A percentile compares a stretch with the other conserved stretches of the same genome.
phyloP scores from a whole-genome alignment of 306 rosid species.

The Prinsepia uniflora region DNA sequence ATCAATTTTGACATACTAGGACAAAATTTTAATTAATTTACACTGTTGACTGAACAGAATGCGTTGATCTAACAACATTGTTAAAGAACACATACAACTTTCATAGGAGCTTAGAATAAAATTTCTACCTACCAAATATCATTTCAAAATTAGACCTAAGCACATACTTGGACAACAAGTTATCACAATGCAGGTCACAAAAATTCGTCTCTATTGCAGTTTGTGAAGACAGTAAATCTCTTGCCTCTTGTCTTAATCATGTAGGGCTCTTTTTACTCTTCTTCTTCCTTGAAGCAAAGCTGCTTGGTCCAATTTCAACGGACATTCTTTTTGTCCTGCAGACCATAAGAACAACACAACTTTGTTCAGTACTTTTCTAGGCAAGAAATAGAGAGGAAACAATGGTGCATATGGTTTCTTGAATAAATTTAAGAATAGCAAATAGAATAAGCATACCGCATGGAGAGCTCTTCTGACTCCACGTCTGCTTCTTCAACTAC shows the following conservation, averaged over 20 bases:
- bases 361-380: background rate
- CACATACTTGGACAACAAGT: background rate
- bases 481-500: slow-evolving; percentile 38
- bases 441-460: slow-evolving; percentile 38
- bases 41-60: background rate
- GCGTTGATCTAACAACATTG: background rate
- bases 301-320: slow-evolving; percentile 79
- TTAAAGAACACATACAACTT: background rate
- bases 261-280: slow-evolving; percentile 51
- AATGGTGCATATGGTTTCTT: background rate
- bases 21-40: background rate
- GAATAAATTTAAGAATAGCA: background rate
- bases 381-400: background rate
- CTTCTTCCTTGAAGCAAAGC: slow-evolving; percentile 90
- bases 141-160: background rate
- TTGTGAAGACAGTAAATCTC: background rate
- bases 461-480: slow-evolving; percentile 63
- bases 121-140: background rate
- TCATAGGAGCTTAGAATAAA: background rate
- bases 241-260: slow-evolving; percentile 18
- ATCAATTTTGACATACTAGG: background rate
- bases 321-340: slow-evolving; percentile 86
- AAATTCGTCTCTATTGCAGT: background rate
- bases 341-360: background rate
- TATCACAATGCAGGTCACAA: background rate